A percentile compares a stretch with the other conserved stretches of the same genome.
phyloP scores from a whole-genome alignment of 202 grass and related monocot genomes.

The Alloteropsis angusta region DNA sequence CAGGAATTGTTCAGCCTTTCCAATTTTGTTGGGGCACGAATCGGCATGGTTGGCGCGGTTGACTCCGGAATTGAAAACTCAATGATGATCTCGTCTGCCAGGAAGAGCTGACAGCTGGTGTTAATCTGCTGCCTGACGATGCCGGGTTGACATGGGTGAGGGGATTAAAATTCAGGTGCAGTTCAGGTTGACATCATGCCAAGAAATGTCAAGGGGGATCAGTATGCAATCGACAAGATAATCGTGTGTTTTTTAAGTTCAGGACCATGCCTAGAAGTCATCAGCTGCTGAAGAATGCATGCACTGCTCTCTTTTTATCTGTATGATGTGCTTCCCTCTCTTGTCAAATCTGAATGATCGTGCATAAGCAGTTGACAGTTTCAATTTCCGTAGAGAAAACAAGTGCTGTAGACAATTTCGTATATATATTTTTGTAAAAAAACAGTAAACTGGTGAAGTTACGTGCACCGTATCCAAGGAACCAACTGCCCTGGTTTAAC shows the following conservation, averaged over 20 bases:
- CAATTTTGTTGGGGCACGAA: slow-evolving; percentile 23
- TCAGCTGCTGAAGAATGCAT: slow-evolving; percentile 20
- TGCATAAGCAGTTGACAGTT: not conserved
- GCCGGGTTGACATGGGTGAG: slow-evolving; percentile 23
- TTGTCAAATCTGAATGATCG: slow-evolving; percentile 19
- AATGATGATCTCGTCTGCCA: not conserved
- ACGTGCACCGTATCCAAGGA: not conserved
- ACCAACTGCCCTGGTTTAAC: not conserved
- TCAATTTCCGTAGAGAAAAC: not conserved
- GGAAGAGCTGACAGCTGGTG: slow-evolving; percentile 31
- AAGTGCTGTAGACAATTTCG: not conserved
- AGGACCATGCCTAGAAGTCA: not conserved
- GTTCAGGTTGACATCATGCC: slow-evolving; percentile 28
- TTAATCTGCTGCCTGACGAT: slow-evolving; percentile 1
- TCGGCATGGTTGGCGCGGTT: not conserved
- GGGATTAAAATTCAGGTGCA: not conserved
- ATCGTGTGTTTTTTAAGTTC: slow-evolving; percentile 1
- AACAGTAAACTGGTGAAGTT: not conserved
- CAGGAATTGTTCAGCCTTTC: slow-evolving; percentile 21
- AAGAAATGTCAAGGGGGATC: slow-evolving; percentile 17
- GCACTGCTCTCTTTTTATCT: not conserved
- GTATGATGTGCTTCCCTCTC: not conserved
- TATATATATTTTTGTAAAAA: not conserved
- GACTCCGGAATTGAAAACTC: slow-evolving; percentile 20
- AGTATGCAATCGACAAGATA: not conserved